Base-by-base conservation (phyloP, 2,329 filamentous ascomycete species). In the Stemphylium lycopersici region DNA sequence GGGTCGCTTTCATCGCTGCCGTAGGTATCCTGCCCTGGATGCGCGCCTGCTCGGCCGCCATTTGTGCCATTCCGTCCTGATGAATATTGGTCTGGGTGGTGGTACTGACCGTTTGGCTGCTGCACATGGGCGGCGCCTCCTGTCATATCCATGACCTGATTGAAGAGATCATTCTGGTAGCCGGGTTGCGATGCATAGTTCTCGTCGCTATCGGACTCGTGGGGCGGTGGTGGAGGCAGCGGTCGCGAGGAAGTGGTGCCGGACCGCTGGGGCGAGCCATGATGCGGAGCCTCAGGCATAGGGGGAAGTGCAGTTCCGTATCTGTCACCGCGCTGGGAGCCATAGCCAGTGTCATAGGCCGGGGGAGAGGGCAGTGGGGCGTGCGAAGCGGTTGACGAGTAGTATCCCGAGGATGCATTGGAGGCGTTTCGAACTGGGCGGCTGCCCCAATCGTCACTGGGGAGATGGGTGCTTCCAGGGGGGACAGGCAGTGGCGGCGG, bases 1-100 rank as follows among this genome's bases (percentile, higher is more conserved):
- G 90, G 87, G 69, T 98, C 93, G 69, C 91, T 96, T 44, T 96
- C 91, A 49, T 93, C 89, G 58, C 81, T 76, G 3, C 64, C 61
- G 48, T 74, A 75, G 8, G 58, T 64, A 4, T 70, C 65, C 37
- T 65, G 64, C 6, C 51, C 54, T 26, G 66, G 59, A n/a, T 48
- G 78, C 6, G 59, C 77, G 69, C 68, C 79, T 10, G 77, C 69
- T 57, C 78, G 78, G 39, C 65, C 60, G 2, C 80, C 81, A 62
- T 87, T 85, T 1, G 78, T 77, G 62, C 72, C 64, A 68, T 76
- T 68, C 56, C 66, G 55, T 6, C 66, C 65, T 2, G 67, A 63
- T 3, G 54, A 37, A 16, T 67, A 62, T n/a, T 58, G 56, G n/a
- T 67, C 58, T 26, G 61, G 24, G 31, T 59, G 51, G 29, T 74